Conservation (phyloP, 139 green algal species). For the Desmodesmus armatus region DNA sequence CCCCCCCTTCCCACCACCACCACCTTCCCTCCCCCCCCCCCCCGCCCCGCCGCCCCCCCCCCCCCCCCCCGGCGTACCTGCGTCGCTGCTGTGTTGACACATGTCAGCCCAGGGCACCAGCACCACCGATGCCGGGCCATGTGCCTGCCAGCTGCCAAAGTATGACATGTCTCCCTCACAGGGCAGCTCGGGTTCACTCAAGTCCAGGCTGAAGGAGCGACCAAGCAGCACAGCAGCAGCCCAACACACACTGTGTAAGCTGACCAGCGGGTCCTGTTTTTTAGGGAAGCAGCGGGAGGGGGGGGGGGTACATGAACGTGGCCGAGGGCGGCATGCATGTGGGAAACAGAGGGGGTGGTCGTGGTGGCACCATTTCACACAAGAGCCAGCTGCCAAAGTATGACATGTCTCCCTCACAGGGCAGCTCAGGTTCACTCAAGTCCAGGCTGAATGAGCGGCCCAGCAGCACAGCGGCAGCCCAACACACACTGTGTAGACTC, state of each 20-base stretch:
- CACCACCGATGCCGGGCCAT: constrained; percentile 45
- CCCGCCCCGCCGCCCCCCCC: no score
- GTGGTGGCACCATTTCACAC: no score
- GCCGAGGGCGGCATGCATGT: no score
- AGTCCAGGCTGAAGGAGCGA: constrained; percentile 44
- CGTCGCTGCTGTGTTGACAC: constrained; percentile 64
- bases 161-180: constrained; percentile 54
- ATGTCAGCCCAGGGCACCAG: constrained; percentile 79
- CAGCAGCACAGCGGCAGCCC: constrained; percentile 68
- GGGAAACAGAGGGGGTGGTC: no score
- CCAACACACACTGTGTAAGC: constrained; percentile 50
- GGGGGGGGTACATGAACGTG: no score
- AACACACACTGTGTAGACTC: constrained; percentile 44
- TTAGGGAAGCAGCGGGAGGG: no score
- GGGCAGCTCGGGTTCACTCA: constrained; percentile 40
- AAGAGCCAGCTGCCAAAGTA: no score
- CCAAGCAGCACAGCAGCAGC: constrained; percentile 66
- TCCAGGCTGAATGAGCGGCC: constrained; percentile 46
- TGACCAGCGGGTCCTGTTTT: constrained; percentile 54
- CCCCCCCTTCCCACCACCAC: neutral
- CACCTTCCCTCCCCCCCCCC: no score
- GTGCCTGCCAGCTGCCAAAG: constrained; percentile 55
- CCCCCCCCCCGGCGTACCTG: constrained; percentile 45
- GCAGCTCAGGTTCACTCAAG: constrained; percentile 42
- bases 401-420: constrained; percentile 50